A percentile compares a stretch with the other conserved stretches of the same genome.
These are phyloP conservation scores for Fusarium bulbicola DNA, from an alignment of 2,329 filamentous ascomycete genomes.

Conservation along the genomic window DNA sequence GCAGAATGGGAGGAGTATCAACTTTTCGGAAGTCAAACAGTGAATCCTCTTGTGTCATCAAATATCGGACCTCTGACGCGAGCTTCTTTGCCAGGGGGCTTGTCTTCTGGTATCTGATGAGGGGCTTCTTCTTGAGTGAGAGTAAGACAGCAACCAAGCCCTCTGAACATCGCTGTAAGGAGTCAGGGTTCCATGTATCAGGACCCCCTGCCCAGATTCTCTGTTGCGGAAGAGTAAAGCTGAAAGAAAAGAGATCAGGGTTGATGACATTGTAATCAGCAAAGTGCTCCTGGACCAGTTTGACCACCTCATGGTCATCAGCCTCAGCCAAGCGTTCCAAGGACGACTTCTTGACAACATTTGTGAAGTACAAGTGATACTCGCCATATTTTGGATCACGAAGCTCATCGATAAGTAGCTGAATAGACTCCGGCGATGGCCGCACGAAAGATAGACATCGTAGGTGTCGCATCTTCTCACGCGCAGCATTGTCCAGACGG, in stretches of 20 bases:
- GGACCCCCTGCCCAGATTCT: slow-evolving; percentile 83
- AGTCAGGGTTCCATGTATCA: slow-evolving; percentile 91
- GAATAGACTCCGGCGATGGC: slow-evolving; percentile 90
- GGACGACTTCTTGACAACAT: slow-evolving; percentile 95
- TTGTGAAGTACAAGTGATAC: slow-evolving; percentile 97
- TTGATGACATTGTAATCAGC: slow-evolving; percentile 96
- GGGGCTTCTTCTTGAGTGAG: slow-evolving; percentile 93
- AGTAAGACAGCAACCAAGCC: slow-evolving; percentile 85
- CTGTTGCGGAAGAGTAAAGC: slow-evolving; percentile 75
- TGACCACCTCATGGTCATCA: slow-evolving; percentile 97
- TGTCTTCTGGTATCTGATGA: slow-evolving; percentile 93
- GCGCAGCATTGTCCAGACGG: slow-evolving; percentile 85
- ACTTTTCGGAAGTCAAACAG: slow-evolving; percentile 95
- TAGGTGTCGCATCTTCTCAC: slow-evolving; percentile 98
- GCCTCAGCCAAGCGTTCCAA: slow-evolving; percentile 94
- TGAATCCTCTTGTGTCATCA: slow-evolving; percentile 94
- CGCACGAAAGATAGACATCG: slow-evolving; percentile 93
- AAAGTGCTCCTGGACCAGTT: slow-evolving; percentile 93
- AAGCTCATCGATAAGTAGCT: slow-evolving; percentile 93
- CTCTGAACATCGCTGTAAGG: slow-evolving; percentile 86
- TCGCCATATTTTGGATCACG: slow-evolving; percentile 97
- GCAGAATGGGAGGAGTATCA: slow-evolving; percentile 91
- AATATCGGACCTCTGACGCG: slow-evolving; percentile 89
- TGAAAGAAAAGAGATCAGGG: slow-evolving; percentile 87
- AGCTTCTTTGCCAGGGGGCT: slow-evolving; percentile 92